Evolutionary conservation across 306 rosid genomes (phyloP), one percentile per base, ranked within the genome.

Genomic region (Spatholobus suberectus): DNA sequence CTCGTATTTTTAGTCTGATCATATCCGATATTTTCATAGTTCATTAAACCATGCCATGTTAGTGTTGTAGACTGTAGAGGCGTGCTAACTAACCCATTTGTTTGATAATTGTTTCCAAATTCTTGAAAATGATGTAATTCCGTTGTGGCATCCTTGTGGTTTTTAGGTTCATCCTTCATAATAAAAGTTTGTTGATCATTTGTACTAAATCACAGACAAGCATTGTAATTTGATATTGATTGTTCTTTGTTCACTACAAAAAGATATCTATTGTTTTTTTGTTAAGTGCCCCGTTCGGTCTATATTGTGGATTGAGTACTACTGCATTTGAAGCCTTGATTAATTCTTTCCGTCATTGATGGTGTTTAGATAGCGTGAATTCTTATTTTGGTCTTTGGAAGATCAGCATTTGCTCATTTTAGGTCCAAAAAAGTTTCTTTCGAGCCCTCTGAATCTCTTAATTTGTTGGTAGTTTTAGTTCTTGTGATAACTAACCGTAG

Each of bases 61-160:
- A 77, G 88, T 83, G 69, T 34, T 29, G 32, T 29, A 29, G 32
- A 29, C n/a, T 67, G 80, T 76, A 81, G 51, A 81, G 82, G 73
- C 37, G 73, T 85, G 88, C 81, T 65, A 70, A 88, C 79, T 66
- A 57, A 85, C 92, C 93, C 92, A 83, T 73, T 87, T 86, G 72
- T 85, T 88, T 81, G 54, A 76, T 82, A 9, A 61, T 83, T 88
- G 68, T 83, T 87, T 81, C 80, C 75, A 41, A 80, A 66, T 77
- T 83, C 77, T 87, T 90, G 77, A 61, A 51, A 86, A 77, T 84
- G 87, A 86, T 35, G 76, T 62, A 37, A 62, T 66, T 69, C 21
- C 7, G 17, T 35, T 38, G 18, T 49, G 81, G 59, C 47, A 76
- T 81, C 23, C 40, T 67, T 79, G 63, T 73, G 73, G 29, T 51